These are phyloP conservation scores for Saccharomycopsis hybrid DNA, from an alignment of 1,139 yeast genomes.

Conservation along the genomic window DNA sequence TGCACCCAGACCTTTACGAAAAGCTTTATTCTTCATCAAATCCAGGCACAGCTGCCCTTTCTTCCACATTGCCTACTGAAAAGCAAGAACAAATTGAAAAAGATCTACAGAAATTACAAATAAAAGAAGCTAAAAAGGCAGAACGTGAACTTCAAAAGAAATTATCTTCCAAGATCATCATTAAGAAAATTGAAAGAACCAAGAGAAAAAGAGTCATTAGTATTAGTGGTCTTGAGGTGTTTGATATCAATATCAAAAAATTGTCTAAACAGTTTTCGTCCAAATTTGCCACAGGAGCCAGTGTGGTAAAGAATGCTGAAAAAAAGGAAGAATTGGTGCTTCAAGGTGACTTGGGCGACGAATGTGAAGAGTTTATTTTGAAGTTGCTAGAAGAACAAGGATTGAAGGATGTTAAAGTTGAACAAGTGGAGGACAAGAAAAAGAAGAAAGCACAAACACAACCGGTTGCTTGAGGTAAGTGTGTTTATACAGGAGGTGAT, in stretches of 20 bases:
- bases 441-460: constrained; percentile 45
- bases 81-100: constrained; percentile 77
- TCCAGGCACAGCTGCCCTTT: constrained; percentile 22
- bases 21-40: constrained; percentile 49
- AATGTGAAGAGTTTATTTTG: constrained; percentile 71
- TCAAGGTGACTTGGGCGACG: constrained; percentile 95
- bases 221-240: constrained; percentile 81
- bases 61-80: constrained; percentile 36
- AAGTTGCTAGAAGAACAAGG: constrained; percentile 77
- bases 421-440: constrained; percentile 75
- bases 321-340: constrained; percentile 87
- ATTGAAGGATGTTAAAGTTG: constrained; percentile 77
- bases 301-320: constrained; percentile 87
- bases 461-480: constrained; percentile 3
- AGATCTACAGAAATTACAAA: constrained; percentile 78
- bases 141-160: constrained; percentile 80
- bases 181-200: constrained; percentile 86
- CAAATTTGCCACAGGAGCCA: constrained; percentile 94
- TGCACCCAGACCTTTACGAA: constrained; percentile 50
- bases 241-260: constrained; percentile 84
- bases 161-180: constrained; percentile 69
- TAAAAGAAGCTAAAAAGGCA: constrained; percentile 82
- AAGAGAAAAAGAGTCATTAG: constrained; percentile 85
- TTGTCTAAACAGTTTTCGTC: constrained; percentile 88
- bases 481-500: too few relatives aligned